phyloP scores from a whole-genome alignment of 2,329 filamentous ascomycete species.

The Fusarium abutilonis region DNA sequence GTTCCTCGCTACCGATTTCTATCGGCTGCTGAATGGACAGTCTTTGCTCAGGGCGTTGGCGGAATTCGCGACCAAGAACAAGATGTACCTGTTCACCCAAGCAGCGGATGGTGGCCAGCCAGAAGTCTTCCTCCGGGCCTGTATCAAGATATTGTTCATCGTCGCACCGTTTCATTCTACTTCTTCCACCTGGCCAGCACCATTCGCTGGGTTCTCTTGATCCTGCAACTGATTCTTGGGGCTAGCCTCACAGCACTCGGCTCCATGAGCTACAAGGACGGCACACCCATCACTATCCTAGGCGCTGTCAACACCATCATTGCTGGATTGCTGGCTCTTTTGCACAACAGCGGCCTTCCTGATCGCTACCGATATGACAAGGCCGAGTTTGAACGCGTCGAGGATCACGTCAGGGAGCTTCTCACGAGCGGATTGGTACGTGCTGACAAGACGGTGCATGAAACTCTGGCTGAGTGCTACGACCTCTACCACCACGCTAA shows the following conservation, averaged over 20 bases:
- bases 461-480: slow-evolving; percentile 60
- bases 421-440: slow-evolving; percentile 60
- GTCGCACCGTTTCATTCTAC: slow-evolving; percentile 57
- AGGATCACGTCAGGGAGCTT: slow-evolving; percentile 61
- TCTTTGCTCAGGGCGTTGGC: slow-evolving; percentile 59
- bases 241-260: slow-evolving; percentile 62
- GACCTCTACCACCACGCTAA: slow-evolving; percentile 58
- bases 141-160: slow-evolving; percentile 58
- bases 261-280: slow-evolving; percentile 51
- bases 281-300: slow-evolving; percentile 59
- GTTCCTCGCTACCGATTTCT: slow-evolving; percentile 52
- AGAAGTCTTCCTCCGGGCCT: slow-evolving; percentile 59
- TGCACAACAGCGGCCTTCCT: slow-evolving; percentile 65
- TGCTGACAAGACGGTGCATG: slow-evolving; percentile 55
- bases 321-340: slow-evolving; percentile 60
- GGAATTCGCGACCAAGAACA: slow-evolving; percentile 58
- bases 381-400: slow-evolving; percentile 60
- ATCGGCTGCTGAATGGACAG: slow-evolving; percentile 56
- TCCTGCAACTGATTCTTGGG: slow-evolving; percentile 60
- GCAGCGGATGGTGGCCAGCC: slow-evolving; percentile 57
- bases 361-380: slow-evolving; percentile 62
- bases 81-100: slow-evolving; percentile 55
- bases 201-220: slow-evolving; percentile 58
- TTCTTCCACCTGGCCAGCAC: slow-evolving; percentile 56
- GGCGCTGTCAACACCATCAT: slow-evolving; percentile 61